phyloP scores from a whole-genome alignment of 345 rosid genomes.

The Ailanthus altissimus region DNA sequence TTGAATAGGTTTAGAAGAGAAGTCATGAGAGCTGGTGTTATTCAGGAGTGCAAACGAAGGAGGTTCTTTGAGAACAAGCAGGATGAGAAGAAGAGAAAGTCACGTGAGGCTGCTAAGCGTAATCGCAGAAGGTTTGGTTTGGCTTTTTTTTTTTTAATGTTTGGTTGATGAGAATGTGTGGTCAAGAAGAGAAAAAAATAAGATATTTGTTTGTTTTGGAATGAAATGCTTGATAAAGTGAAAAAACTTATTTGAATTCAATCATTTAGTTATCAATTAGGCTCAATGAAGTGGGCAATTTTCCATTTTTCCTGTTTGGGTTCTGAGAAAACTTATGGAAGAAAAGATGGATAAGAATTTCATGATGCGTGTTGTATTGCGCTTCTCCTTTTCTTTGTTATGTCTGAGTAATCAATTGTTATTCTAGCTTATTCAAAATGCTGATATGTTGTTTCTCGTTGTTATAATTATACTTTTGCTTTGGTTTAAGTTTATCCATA shows the following conservation, averaged over 20 bases:
- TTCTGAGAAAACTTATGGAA: neutral
- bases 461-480: neutral
- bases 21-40: conserved; percentile 75
- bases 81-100: conserved; percentile 75
- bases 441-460: neutral
- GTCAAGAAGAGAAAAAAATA: neutral
- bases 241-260: neutral
- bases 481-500: neutral
- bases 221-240: neutral
- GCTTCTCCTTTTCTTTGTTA: neutral
- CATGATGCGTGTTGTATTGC: neutral
- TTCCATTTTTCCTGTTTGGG: neutral
- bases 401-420: neutral
- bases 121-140: conserved; percentile 52
- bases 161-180: conserved; percentile 13
- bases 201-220: neutral
- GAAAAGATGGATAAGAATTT: neutral
- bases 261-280: neutral
- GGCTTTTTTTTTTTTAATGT: neutral
- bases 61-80: conserved; percentile 66
- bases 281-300: neutral
- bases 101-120: conserved; percentile 85
- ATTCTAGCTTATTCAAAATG: neutral
- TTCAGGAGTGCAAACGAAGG: conserved; percentile 74
- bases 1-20: conserved; percentile 70